These are phyloP conservation scores for Hypoxylon sp. DNA, from an alignment of 2,329 filamentous ascomycete genomes.

Conservation along the genomic window DNA sequence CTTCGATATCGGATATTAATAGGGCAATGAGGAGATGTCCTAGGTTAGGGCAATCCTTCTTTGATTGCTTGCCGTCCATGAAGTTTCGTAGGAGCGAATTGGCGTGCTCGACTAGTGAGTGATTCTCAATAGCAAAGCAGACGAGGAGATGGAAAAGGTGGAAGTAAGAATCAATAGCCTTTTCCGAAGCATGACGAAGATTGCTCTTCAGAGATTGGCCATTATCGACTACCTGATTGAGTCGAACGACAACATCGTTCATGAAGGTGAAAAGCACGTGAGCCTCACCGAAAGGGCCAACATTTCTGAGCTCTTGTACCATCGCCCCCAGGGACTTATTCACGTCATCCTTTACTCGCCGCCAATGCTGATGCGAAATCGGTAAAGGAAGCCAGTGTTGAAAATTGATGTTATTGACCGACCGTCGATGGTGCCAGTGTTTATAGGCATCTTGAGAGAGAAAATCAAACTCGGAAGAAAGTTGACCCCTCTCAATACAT, in stretches of 20 bases:
- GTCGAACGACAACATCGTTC: slow-evolving; percentile 65
- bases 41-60: slow-evolving; percentile 62
- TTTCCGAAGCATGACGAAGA: slow-evolving; percentile 64
- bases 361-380: slow-evolving; percentile 63
- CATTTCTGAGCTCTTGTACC: slow-evolving; percentile 44
- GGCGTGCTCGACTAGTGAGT: slow-evolving; percentile 56
- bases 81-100: slow-evolving; percentile 60
- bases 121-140: slow-evolving; percentile 60
- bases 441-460: slow-evolving; percentile 60
- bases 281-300: slow-evolving; percentile 45
- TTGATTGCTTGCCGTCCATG: slow-evolving; percentile 57
- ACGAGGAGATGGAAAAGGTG: slow-evolving; percentile 66
- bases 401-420: slow-evolving; percentile 61
- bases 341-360: slow-evolving; percentile 53
- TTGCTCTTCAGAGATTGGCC: slow-evolving; percentile 54
- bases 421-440: slow-evolving; percentile 56
- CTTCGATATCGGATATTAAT: slow-evolving; percentile 61
- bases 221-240: slow-evolving; percentile 59
- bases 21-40: slow-evolving; percentile 64
- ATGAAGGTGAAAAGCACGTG: slow-evolving; percentile 64
- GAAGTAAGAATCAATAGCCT: slow-evolving; percentile 68
- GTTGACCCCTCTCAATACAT: slow-evolving; percentile 45
- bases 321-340: slow-evolving; percentile 51
- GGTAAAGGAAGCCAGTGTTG: slow-evolving; percentile 63
- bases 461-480: slow-evolving; percentile 66